Evolutionary conservation across 352 stramenopile genomes (phyloP).

Genomic region (Elongisporangium prolatum): DNA sequence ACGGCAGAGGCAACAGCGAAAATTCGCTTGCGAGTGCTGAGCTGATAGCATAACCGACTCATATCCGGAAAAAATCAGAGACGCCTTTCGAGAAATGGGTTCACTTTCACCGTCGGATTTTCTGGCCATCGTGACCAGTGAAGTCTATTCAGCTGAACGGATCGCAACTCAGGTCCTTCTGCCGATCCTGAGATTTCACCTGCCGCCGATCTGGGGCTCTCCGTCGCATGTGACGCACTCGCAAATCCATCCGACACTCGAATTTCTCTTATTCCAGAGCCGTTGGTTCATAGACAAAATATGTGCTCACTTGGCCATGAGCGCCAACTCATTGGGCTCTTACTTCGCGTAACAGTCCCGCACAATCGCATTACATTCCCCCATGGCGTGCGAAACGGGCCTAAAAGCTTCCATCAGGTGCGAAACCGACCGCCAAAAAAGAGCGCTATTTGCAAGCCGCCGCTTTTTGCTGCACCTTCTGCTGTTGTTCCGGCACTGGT

Average conservation of each 20-base stretch:
- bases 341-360: constrained; percentile 11
- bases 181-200: not conserved
- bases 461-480: not conserved
- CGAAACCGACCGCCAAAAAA: not conserved
- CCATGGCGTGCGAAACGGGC: constrained; percentile 28
- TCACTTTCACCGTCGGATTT: not conserved
- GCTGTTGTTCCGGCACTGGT: not conserved
- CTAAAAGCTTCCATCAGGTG: constrained; percentile 7
- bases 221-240: too few species aligned
- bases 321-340: constrained; percentile 22
- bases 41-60: not conserved
- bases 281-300: not conserved
- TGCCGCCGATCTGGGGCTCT: not conserved
- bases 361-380: constrained; percentile 3
- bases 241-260: not conserved
- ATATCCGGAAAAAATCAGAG: not conserved
- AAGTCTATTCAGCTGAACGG: not conserved
- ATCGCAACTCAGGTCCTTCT: not conserved
- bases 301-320: constrained; percentile 4
- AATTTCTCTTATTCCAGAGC: not conserved
- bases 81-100: not conserved
- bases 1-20: not conserved
- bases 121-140: not conserved
- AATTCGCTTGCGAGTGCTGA: not conserved
- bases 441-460: not conserved